Conservation (phyloP, 305 asterid genomes). For the Solanum hybrid region DNA sequence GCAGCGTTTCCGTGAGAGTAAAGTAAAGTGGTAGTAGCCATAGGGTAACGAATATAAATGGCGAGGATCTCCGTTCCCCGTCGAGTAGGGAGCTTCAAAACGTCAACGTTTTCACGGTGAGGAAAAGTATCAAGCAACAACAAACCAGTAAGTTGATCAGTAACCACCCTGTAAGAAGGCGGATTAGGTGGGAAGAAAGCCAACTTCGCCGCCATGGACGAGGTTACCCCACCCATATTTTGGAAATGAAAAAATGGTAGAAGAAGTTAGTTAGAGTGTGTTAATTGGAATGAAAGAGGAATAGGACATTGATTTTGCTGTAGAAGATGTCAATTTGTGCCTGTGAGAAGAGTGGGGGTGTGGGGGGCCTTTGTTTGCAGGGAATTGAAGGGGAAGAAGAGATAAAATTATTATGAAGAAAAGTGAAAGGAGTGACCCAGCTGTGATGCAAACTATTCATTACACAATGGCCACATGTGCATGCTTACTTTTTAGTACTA, state of each 20-base stretch:
- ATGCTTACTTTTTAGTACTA: not conserved
- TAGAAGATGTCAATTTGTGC: not conserved
- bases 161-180: conserved; percentile 60
- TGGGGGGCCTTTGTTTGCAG: conserved; percentile 17
- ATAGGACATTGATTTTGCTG: not conserved
- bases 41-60: conserved; percentile 71
- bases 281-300: not conserved
- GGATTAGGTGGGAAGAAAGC: conserved; percentile 95
- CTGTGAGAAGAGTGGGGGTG: conserved; percentile 8
- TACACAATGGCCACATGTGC: conserved; percentile 13
- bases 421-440: conserved; percentile 9
- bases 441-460: conserved; percentile 8
- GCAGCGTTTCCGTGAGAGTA: conserved; percentile 95
- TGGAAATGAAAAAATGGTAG: not conserved
- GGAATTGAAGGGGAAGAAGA: conserved; percentile 11
- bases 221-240: conserved; percentile 89
- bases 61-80: conserved; percentile 79
- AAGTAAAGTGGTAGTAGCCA: conserved; percentile 78
- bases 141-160: conserved; percentile 52
- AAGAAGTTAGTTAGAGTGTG: not conserved
- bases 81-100: conserved; percentile 64
- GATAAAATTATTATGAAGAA: not conserved
- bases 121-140: conserved; percentile 65
- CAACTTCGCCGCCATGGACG: conserved; percentile 95
- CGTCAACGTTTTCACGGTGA: conserved; percentile 90